Evolutionary conservation across 106 monocot genomes (phyloP).

Genomic region (Allium fistulosum): DNA sequence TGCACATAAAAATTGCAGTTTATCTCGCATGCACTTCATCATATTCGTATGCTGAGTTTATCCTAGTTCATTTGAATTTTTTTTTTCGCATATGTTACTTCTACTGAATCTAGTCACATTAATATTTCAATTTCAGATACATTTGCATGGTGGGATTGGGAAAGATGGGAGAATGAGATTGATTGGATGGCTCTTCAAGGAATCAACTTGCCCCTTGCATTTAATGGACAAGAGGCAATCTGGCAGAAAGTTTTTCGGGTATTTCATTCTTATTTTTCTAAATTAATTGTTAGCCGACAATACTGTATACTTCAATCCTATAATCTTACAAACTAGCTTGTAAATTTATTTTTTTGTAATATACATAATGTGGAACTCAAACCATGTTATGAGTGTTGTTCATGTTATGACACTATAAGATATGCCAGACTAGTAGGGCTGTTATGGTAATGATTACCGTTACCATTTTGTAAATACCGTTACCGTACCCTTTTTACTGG

Average conservation of each 20-base stretch:
- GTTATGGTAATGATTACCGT: too few species aligned
- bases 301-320: neutral
- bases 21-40: too few species aligned
- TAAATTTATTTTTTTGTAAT: too few species aligned
- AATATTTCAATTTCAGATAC: slow-evolving; percentile 30
- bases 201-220: slow-evolving; percentile 56
- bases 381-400: too few species aligned
- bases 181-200: slow-evolving; percentile 83
- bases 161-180: slow-evolving; percentile 72
- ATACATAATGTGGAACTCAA: too few species aligned
- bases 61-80: neutral
- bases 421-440: too few species aligned
- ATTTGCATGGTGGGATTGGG: slow-evolving; percentile 67
- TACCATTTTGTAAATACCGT: too few species aligned
- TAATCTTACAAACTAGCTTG: too few species aligned
- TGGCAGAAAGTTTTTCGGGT: slow-evolving; percentile 74
- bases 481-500: too few species aligned
- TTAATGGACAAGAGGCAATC: slow-evolving; percentile 56
- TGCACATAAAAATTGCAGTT: too few species aligned
- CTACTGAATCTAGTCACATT: slow-evolving; percentile 2
- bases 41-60: too few species aligned
- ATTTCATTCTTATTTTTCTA: neutral
- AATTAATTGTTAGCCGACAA: neutral
- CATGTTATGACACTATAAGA: too few species aligned
- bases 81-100: slow-evolving; percentile 1